phyloP scores from a whole-genome alignment of 257 asterid species.

The Fraxinus americana region DNA sequence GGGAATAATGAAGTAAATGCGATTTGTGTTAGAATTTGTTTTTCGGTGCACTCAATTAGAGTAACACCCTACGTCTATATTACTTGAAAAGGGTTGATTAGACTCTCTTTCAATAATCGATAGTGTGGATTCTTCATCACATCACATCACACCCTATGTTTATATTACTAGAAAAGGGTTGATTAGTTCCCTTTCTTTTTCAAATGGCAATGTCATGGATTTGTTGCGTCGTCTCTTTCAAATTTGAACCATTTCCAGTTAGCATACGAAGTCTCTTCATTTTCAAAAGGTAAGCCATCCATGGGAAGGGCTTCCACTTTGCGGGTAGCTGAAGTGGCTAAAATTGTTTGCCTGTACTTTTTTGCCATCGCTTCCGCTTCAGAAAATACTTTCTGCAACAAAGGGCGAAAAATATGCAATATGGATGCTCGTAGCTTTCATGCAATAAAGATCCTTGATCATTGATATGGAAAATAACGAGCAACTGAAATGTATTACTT shows the following conservation, averaged over 20 bases:
- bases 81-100: too few species aligned
- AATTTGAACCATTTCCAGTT: slow-evolving; percentile 94
- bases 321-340: slow-evolving; percentile 36
- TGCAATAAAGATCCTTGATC: neutral
- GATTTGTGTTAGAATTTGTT: too few species aligned
- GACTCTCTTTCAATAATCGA: too few species aligned
- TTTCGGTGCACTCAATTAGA: too few species aligned
- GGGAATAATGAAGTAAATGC: too few species aligned
- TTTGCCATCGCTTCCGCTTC: slow-evolving; percentile 90
- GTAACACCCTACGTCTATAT: too few species aligned
- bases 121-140: too few species aligned
- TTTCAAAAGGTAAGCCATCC: slow-evolving; percentile 64
- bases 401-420: neutral
- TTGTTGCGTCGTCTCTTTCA: slow-evolving; percentile 40
- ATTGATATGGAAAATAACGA: neutral
- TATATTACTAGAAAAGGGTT: too few species aligned
- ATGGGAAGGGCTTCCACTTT: slow-evolving; percentile 54
- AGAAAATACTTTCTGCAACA: slow-evolving; percentile 69
- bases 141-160: too few species aligned
- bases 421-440: neutral
- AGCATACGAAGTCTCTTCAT: slow-evolving; percentile 68
- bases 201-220: slow-evolving; percentile 19
- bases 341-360: slow-evolving; percentile 64
- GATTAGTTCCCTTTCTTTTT: neutral
- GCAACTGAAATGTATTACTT: neutral